phyloP scores from a whole-genome alignment of 2,329 filamentous ascomycete species.

The Colletotrichum nymphaeae region DNA sequence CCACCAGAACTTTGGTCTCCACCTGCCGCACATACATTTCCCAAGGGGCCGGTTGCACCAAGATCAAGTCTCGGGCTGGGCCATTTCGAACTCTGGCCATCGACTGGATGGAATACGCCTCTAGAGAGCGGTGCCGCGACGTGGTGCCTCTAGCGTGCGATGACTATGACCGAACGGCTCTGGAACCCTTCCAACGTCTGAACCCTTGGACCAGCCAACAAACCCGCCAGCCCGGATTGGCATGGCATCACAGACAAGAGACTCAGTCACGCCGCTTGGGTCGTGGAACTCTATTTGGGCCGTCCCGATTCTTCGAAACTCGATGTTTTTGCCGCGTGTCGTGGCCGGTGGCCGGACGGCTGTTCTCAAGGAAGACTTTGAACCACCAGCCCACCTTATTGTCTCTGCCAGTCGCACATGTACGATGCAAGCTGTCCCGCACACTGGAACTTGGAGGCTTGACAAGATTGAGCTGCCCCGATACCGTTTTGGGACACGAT shows the following conservation, averaged over 20 bases:
- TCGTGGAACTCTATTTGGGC: constrained; percentile 21
- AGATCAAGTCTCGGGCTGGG: constrained; percentile 12
- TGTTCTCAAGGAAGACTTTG: neutral
- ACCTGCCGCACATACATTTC: constrained; percentile 18
- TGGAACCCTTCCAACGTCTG: constrained; percentile 32
- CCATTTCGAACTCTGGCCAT: constrained; percentile 5
- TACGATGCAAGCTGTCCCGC: constrained; percentile 25
- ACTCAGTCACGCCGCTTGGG: constrained; percentile 1
- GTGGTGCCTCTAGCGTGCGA: constrained; percentile 20
- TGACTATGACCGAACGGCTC: constrained; percentile 18
- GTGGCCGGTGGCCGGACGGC: neutral
- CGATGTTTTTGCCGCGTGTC: constrained; percentile 13
- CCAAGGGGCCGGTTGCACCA: constrained; percentile 34
- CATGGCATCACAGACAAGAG: constrained; percentile 32
- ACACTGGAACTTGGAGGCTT: constrained; percentile 2
- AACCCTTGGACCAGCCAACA: constrained; percentile 15
- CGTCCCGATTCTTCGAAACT: neutral
- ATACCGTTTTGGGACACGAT: constrained; percentile 7
- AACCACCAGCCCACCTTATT: neutral
- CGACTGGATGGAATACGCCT: constrained; percentile 28
- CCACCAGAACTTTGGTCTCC: constrained; percentile 1
- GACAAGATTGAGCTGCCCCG: constrained; percentile 15
- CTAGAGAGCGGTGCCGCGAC: constrained; percentile 8
- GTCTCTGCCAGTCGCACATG: constrained; percentile 24
- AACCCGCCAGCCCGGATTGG: constrained; percentile 30